Evolutionary conservation across 169 alveolate genomes (phyloP).

Genomic region (Cryptosporidium xiaoi): DNA sequence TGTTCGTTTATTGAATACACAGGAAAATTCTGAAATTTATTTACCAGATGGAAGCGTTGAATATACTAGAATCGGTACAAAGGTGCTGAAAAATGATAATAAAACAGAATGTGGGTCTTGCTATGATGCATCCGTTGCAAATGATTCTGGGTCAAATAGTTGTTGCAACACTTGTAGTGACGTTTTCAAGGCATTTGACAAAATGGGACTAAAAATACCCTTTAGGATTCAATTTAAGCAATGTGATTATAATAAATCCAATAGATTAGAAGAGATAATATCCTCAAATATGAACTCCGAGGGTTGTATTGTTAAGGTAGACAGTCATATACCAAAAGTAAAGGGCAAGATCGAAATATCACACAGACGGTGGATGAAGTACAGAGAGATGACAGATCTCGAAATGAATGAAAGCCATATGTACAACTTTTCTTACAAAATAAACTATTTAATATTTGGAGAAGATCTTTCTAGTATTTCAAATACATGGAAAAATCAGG

Average conservation of each 20-base stretch:
- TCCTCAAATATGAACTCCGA: constrained; percentile 37
- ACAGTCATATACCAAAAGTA: constrained; percentile 57
- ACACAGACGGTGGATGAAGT: constrained; percentile 61
- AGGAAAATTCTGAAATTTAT: constrained; percentile 49
- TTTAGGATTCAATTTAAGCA: constrained; percentile 40
- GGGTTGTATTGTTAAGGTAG: constrained; percentile 46
- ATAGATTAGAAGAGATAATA: constrained; percentile 1
- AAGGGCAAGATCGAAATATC: constrained; percentile 61
- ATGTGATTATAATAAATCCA: constrained; percentile 28
- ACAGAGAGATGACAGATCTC: constrained; percentile 60
- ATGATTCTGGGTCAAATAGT: background rate
- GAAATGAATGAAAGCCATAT: constrained; percentile 64
- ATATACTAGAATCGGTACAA: constrained; percentile 8
- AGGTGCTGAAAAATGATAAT: background rate
- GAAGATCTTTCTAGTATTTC: constrained; percentile 51
- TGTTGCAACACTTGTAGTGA: constrained; percentile 67
- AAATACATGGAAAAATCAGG: constrained; percentile 61
- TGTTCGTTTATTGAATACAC: constrained; percentile 25
- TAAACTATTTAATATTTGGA: constrained; percentile 45
- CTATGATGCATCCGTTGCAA: constrained; percentile 40
- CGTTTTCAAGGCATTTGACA: constrained; percentile 29
- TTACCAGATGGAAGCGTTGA: constrained; percentile 37
- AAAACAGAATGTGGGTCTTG: constrained; percentile 33
- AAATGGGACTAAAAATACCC: constrained; percentile 38
- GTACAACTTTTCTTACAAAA: constrained; percentile 48